Conservation (phyloP, 2,329 filamentous ascomycete species). For the Hymenoscyphus repandus region DNA sequence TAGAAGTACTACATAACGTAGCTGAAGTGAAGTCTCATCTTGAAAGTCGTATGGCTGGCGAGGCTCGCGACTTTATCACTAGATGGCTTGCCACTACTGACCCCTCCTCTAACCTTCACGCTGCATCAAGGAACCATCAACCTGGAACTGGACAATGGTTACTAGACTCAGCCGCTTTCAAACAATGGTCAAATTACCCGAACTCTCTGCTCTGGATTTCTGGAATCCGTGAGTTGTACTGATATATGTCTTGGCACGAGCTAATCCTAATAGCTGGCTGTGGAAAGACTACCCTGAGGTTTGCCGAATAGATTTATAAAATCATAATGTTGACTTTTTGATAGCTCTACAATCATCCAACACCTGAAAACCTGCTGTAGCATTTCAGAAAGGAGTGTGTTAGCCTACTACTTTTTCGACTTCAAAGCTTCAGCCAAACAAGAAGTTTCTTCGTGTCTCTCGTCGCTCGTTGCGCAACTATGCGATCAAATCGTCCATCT, state of each 20-base stretch:
- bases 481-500: constrained; percentile 17
- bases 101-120: constrained; percentile 32
- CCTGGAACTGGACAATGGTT: constrained; percentile 34
- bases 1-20: neutral
- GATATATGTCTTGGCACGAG: neutral
- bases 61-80: constrained; percentile 2
- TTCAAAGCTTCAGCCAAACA: constrained; percentile 37
- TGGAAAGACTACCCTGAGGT: constrained; percentile 37
- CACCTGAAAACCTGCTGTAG: constrained; percentile 1
- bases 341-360: constrained; percentile 33
- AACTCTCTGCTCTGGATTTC: constrained; percentile 35
- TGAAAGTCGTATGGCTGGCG: neutral
- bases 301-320: too few species aligned
- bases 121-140: constrained; percentile 30
- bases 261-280: constrained; percentile 32
- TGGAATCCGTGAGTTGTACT: constrained; percentile 27
- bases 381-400: neutral
- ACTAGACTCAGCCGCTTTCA: constrained; percentile 26
- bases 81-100: constrained; percentile 34
- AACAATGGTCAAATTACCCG: constrained; percentile 28
- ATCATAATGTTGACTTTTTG: too few species aligned
- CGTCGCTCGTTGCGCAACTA: constrained; percentile 35
- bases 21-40: constrained; percentile 4
- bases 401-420: constrained; percentile 35
- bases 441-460: constrained; percentile 30